Evolutionary conservation across 2,329 filamentous ascomycete genomes (phyloP).

Genomic region (Mollisiaceae sp.): DNA sequence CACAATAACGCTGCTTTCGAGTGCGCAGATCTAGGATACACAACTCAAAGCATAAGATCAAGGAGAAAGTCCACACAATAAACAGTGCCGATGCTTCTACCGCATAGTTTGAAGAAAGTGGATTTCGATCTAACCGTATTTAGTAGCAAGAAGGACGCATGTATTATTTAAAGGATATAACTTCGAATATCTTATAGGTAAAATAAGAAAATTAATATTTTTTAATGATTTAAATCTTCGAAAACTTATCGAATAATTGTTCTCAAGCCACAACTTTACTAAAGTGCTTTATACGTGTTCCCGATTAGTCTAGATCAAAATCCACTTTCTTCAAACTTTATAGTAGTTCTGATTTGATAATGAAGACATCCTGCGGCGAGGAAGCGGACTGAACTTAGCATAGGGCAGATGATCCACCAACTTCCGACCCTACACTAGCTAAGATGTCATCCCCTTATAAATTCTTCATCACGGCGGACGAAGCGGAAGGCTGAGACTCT

Average conservation of each 20-base stretch:
- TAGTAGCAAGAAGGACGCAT: no score
- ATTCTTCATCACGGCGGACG: neutral
- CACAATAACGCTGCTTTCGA: neutral
- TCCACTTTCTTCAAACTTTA: no score
- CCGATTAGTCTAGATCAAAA: no score
- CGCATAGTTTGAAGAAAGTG: no score
- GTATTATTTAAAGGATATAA: no score
- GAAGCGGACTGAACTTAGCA: neutral
- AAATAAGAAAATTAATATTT: no score
- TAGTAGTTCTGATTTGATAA: neutral
- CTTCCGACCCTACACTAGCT: neutral
- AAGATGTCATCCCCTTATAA: neutral
- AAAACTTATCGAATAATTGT: no score
- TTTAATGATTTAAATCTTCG: no score
- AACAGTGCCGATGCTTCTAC: neutral
- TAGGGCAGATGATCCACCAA: neutral
- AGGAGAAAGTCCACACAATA: neutral
- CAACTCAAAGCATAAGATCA: neutral
- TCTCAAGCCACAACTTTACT: no score
- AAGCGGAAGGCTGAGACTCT: neutral
- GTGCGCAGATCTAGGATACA: neutral
- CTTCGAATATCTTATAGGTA: no score
- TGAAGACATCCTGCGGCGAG: neutral
- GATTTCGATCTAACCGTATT: no score
- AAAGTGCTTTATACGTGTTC: no score